Conservation (phyloP, 31 red algal species). For the Odonthalia washingtoniensis region DNA sequence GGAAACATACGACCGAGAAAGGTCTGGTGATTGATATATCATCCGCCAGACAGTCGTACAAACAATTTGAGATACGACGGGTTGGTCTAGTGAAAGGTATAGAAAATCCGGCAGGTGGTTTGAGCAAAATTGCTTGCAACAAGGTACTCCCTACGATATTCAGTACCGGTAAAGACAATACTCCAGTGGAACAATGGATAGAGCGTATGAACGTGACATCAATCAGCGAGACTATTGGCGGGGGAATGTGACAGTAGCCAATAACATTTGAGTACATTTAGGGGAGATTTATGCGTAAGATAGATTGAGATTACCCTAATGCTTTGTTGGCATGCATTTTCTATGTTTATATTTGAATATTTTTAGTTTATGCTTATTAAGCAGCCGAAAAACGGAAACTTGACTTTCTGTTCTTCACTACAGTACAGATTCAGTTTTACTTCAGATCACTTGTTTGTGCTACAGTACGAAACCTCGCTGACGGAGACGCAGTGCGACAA, state of each 20-base stretch:
- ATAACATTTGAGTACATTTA: too few species aligned
- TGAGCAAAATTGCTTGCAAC: background rate
- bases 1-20: background rate
- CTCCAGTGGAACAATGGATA: background rate
- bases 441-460: too few species aligned
- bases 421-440: too few species aligned
- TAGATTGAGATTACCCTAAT: too few species aligned
- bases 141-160: background rate
- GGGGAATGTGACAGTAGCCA: background rate
- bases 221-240: background rate
- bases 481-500: too few species aligned
- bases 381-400: too few species aligned
- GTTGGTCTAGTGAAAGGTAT: background rate
- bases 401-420: too few species aligned
- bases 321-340: too few species aligned
- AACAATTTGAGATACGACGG: background rate
- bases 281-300: too few species aligned
- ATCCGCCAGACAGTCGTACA: background rate
- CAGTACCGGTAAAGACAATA: background rate
- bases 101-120: background rate
- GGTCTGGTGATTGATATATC: conserved; percentile 12
- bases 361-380: too few species aligned
- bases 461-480: too few species aligned
- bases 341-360: too few species aligned
- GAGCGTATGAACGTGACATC: background rate